Evolutionary conservation across 2,329 filamentous ascomycete genomes (phyloP), one percentile per base, ranked within the genome.

Genomic region (Ceratocystis huliohia): DNA sequence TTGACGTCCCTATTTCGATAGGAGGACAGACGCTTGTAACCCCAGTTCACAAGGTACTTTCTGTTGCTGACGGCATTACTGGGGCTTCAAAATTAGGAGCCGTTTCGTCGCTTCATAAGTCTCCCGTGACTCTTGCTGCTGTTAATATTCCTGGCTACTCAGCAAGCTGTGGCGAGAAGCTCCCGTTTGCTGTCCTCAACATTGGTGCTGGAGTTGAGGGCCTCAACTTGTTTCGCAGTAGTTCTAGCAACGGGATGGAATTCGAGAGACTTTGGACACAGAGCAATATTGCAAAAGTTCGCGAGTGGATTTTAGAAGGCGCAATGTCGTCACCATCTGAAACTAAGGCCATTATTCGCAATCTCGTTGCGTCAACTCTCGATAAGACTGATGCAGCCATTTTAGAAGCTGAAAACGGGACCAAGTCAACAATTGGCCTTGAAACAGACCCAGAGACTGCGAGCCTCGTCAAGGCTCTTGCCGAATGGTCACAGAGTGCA

Each of bases 1-100:
- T 96, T n/a, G 87, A 90, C n/a, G 61, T 68, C 5, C 66, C 20
- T 13, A 61, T 45, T 45, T 25, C 59, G n/a, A 25, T 66, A 33
- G 33, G 22, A n/a, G 48, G 48, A 17, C 46, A 66, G 20, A 63
- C 64, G 10, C 8, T 68, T 15, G 30, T 65, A 8, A 91, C 90
- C 57, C 92, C 93, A 0, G 91, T 96, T 0, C 93, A 97, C 73
- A 89, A 87, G 73, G 84, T 87, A 0, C 76, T 96, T 17, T 71
- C 96, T 8, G 82, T 96, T 7, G 86, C 85, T 0, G 82, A 89
- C 62, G 91, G 90, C 0, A 76, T 96, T 1, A 77, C 83, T 65
- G 90, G 88, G 6, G 84, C 88, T 0, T 79, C 86, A 4, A 78
- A 81, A 1, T 70, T 83, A 5, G 74, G 81, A 5, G 72, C 77